Percentiles rank a stretch among this genome's conserved stretches.
Conservation (phyloP, 345 rosid species). For the Geranium brycei region DNA sequence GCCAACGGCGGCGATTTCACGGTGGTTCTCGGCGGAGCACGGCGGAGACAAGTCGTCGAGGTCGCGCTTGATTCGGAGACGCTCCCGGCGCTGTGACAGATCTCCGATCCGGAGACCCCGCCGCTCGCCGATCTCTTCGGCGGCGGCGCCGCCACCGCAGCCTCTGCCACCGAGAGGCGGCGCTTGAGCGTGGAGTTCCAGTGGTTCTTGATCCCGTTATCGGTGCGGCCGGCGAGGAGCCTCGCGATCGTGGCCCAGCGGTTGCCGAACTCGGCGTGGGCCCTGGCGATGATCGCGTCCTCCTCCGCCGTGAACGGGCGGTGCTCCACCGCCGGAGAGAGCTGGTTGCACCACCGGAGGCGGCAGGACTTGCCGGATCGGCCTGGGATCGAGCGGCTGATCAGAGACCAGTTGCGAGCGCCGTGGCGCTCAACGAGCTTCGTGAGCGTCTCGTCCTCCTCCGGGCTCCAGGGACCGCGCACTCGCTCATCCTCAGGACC, state of each 20-base stretch:
- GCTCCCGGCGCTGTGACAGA: neutral
- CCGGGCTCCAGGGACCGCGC: slow-evolving; percentile 50
- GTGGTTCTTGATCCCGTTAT: slow-evolving; percentile 51
- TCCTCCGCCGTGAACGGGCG: slow-evolving; percentile 39
- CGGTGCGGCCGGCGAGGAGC: slow-evolving; percentile 44
- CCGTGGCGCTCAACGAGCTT: slow-evolving; percentile 34
- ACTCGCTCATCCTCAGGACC: slow-evolving; percentile 20
- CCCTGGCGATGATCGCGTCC: slow-evolving; percentile 32
- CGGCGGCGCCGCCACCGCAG: slow-evolving; percentile 4
- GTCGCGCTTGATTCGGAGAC: slow-evolving; percentile 3
- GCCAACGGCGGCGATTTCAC: neutral
- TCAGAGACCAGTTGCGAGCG: slow-evolving; percentile 44
- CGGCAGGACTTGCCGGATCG: slow-evolving; percentile 62
- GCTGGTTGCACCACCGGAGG: slow-evolving; percentile 60
- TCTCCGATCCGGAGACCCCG: too few species aligned
- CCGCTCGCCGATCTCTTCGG: slow-evolving; percentile 1
- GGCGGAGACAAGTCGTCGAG: neutral
- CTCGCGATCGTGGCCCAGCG: slow-evolving; percentile 52
- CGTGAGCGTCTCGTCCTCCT: slow-evolving; percentile 38
- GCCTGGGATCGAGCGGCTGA: slow-evolving; percentile 39
- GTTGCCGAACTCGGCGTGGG: slow-evolving; percentile 44
- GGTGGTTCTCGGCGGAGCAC: neutral
- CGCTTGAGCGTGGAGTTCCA: slow-evolving; percentile 56
- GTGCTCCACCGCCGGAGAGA: slow-evolving; percentile 46
- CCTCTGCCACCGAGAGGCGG: slow-evolving; percentile 6